Base-by-base conservation (phyloP, 1,284 basidiomycete genomes). In the Coniferiporia sulphurascens region DNA sequence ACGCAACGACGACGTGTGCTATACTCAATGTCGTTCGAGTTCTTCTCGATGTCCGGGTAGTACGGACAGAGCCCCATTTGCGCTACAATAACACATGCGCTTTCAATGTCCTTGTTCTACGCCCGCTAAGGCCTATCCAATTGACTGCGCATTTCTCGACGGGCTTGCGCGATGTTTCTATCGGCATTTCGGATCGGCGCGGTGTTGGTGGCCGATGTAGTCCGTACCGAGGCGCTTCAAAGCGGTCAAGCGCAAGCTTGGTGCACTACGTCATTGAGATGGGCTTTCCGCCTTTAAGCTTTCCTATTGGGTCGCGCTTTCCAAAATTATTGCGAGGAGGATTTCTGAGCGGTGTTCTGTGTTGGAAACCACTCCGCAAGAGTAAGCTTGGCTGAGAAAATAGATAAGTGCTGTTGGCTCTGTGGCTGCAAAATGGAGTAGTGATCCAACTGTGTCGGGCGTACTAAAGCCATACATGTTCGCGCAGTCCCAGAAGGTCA, bases 1-100 rank as follows among this genome's bases (percentile, higher is more conserved):
- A 79, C 64, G 0, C 77, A 76, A 4, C 68, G 66, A 13, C 72
- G 71, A 17, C 73, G 63, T 0, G 74, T 74, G 44, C 71, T 73
- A 63, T 78, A 78, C 19, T 74, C 75, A 3, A 74, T 63, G n/a
- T n/a, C n/a, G n/a, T n/a, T n/a, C n/a, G n/a, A n/a, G n/a, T n/a
- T 63, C n/a, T 74, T 62, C 59, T 71, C 72, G 32, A 64, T 41
- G 15, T 41, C 38, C 38, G 9, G 15, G 7, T 8, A 4, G 15
- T 12, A 41, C 12, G 38, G 38, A 15, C 38, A 4, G 7, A 41
- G 9, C 38, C 9, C 38, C 38, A 41, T 41, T 8, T 41, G 38
- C 2, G 38, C 38, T 15, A 8, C 38, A 3, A 41, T 15, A 49
- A 60, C 54, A 27, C 52, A 50, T 41, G 52, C 55, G 13, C 69